Percentiles rank a stretch among this genome's conserved stretches.
Evolutionary conservation across 768 basidiomycete genomes (phyloP).

Genomic region (Phaeotremella skinneri): DNA sequence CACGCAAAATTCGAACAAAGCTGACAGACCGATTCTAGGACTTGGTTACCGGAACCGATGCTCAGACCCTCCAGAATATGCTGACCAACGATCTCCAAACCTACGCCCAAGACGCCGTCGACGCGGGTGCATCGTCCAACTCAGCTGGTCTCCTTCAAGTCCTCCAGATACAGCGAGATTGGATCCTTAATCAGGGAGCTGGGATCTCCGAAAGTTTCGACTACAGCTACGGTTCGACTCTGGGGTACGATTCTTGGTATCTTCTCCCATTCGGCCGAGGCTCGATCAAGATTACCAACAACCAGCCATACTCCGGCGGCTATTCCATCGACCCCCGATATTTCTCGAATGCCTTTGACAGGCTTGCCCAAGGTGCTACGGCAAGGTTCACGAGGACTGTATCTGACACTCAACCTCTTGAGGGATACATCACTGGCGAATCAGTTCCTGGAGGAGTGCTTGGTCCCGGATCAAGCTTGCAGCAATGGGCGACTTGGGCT

Average conservation of each 20-base stretch:
- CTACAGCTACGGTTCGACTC: constrained; percentile 22
- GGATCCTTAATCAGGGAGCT: constrained; percentile 38
- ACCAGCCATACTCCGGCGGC: constrained; percentile 26
- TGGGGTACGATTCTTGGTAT: constrained; percentile 38
- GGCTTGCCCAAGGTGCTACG: constrained; percentile 39
- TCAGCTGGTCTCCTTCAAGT: constrained; percentile 28
- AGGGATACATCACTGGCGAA: constrained; percentile 15
- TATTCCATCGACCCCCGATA: constrained; percentile 39
- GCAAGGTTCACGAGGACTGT: constrained; percentile 30
- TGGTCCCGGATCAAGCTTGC: constrained; percentile 7
- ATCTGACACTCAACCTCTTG: constrained; percentile 18
- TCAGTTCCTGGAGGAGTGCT: constrained; percentile 14
- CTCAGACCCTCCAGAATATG: constrained; percentile 25
- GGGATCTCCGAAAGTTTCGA: constrained; percentile 41
- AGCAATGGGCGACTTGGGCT: constrained; percentile 34
- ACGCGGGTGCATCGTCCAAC: constrained; percentile 31
- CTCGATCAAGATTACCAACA: constrained; percentile 38
- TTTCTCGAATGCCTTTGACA: constrained; percentile 36
- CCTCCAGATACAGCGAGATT: constrained; percentile 43
- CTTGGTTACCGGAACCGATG: constrained; percentile 27
- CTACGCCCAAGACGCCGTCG: constrained; percentile 38
- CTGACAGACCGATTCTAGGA: too few species aligned
- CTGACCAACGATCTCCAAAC: constrained; percentile 34
- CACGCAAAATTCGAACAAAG: not conserved
- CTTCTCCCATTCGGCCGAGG: constrained; percentile 44